phyloP scores from a whole-genome alignment of 306 rosid species.

The Glycyrrhiza uralensis region DNA sequence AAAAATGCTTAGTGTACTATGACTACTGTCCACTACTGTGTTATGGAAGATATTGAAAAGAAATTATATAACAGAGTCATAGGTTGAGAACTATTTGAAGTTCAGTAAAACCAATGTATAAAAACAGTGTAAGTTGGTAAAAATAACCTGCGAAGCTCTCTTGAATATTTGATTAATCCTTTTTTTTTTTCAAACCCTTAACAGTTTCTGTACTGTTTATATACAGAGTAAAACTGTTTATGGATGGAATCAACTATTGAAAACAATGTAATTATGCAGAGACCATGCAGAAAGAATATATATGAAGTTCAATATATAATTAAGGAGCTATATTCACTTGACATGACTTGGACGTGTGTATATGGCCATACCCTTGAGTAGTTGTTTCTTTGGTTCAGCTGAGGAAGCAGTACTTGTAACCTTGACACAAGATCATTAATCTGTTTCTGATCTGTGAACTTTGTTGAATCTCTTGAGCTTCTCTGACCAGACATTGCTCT shows the following conservation, averaged over 20 bases:
- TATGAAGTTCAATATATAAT: neutral
- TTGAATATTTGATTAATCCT: neutral
- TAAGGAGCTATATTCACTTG: neutral
- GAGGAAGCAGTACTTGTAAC: constrained; percentile 38
- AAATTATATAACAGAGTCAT: neutral
- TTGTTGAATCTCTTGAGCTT: constrained; percentile 36
- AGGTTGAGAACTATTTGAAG: neutral
- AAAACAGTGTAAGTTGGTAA: no score
- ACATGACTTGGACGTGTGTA: no score
- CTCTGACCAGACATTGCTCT: constrained; percentile 37
- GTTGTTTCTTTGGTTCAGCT: constrained; percentile 32
- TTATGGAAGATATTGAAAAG: no score
- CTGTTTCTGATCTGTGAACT: constrained; percentile 32
- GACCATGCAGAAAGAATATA: constrained; percentile 7
- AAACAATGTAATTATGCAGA: neutral
- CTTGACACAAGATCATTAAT: constrained; percentile 40
- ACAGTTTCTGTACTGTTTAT: neutral
- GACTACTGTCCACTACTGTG: no score
- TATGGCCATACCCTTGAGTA: constrained; percentile 39
- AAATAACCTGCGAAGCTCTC: neutral
- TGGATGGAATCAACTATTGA: neutral
- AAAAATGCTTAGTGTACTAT: no score
- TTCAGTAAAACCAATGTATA: no score
- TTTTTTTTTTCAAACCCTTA: neutral
- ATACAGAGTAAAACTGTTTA: neutral